Base-by-base conservation (phyloP, 257 asterid species). In the Lavandula angustifolia region DNA sequence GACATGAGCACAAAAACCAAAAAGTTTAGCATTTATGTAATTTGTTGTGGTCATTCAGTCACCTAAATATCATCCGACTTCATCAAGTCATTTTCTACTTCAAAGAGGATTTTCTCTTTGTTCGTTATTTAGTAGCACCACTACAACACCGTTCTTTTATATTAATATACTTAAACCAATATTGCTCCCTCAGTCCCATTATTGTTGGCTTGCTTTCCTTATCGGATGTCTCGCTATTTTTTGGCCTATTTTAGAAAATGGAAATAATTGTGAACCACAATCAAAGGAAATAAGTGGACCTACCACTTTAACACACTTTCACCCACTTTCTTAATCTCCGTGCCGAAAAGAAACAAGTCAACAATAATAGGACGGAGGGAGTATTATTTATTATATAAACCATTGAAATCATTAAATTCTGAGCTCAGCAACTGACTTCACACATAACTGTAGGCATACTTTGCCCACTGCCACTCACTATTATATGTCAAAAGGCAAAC, bases 1-100 rank as follows among this genome's bases (percentile, higher is more conserved):
- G 57, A 46, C 17, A 73, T 54, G 61, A 70, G 53, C 46, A 66
- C 17, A 34, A n/a, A 35, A 59, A 3, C 34, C 64, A 49, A 49
- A n/a, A 50, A 6, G 71, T 37, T 50, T 70, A 34, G 9, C 27
- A 47, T 55, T 27, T 22, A 18, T 4, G 47, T 41, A 59, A 56
- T 27, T 56, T 55, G 6, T 38, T 35, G 10, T 41, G 11, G 50
- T 4, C 50, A 64, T 14, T 49, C 27, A 14, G 17, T 7, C 16
- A 52, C 42, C 32, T 58, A 17, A 42, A 33, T 35, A 32, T 31
- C 5, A 56, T 32, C 32, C 34, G 7, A 59, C 18, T 31, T 34
- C 64, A 31, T 8, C 3, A 41, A 32, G 8, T 66, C 13, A 11
- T 32, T n/a, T 22, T 27, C 48, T 51, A 31, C 4, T 12, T 27